A percentile compares a stretch with the other conserved stretches of the same genome.
phyloP scores from a whole-genome alignment of 2,329 filamentous ascomycete genomes.

The Ophiostoma australiae region DNA sequence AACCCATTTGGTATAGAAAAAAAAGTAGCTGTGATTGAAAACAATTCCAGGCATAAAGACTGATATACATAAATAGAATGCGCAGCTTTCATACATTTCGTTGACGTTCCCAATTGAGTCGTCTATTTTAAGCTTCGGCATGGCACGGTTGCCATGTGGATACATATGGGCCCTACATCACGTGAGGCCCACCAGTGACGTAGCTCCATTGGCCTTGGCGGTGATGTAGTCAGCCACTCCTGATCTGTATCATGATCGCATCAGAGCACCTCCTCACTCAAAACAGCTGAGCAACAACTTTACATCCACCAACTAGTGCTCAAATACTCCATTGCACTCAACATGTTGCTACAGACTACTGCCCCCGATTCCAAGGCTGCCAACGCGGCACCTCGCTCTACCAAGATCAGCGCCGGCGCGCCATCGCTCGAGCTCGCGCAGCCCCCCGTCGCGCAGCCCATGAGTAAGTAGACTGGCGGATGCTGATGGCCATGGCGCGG shows the following conservation, averaged over 20 bases:
- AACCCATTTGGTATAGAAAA: no score
- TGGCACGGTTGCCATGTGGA: constrained; percentile 1
- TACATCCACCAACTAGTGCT: neutral
- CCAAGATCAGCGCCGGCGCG: neutral
- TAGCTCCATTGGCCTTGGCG: neutral
- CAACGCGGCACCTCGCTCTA: neutral
- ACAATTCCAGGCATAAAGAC: no score
- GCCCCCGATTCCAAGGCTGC: neutral
- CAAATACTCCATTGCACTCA: neutral
- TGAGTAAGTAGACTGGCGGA: constrained; percentile 13
- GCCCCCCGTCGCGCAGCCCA: constrained; percentile 15
- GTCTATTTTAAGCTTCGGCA: neutral
- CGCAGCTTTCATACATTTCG: no score
- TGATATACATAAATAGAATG: no score
- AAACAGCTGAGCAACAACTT: neutral
- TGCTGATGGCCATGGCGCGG: neutral
- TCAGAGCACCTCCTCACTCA: neutral
- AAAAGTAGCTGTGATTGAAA: no score
- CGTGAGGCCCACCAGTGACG: constrained; percentile 9
- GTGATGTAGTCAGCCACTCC: constrained; percentile 7
- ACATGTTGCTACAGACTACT: neutral
- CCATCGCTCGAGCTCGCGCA: constrained; percentile 13
- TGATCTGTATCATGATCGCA: neutral
- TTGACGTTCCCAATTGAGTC: neutral
- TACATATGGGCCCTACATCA: neutral